Evolutionary conservation across 257 asterid genomes (phyloP).

Genomic region (Solanum appendiculatum): DNA sequence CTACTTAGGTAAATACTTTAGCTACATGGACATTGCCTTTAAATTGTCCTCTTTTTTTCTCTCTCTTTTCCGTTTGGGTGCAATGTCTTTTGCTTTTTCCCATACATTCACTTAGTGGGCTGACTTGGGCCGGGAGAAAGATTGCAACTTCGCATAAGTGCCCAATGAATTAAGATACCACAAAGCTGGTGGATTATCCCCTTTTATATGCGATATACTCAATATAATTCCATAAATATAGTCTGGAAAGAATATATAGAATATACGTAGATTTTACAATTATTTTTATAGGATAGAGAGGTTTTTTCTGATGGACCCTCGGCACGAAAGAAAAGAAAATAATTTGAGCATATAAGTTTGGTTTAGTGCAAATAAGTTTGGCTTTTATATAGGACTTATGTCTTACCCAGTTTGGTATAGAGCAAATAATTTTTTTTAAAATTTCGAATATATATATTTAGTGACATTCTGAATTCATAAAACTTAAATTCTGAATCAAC

Average conservation of each 20-base stretch:
- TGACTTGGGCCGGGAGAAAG: not conserved
- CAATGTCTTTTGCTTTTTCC: not conserved
- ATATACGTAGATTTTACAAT: not conserved
- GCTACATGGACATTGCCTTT: not conserved
- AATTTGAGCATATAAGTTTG: not conserved
- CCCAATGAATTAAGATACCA: constrained; percentile 22
- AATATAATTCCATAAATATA: not conserved
- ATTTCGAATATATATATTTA: no score
- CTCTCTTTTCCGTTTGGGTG: not conserved
- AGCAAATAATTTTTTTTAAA: not conserved
- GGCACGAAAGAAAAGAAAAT: not conserved
- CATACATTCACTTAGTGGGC: not conserved
- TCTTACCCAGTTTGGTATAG: not conserved
- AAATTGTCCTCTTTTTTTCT: not conserved
- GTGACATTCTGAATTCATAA: no score
- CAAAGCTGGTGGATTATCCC: constrained; percentile 20
- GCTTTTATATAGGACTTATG: not conserved
- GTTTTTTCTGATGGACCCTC: not conserved
- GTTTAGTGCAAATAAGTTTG: not conserved
- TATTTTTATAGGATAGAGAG: not conserved
- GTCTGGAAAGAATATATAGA: not conserved
- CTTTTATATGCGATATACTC: not conserved
- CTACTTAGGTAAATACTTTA: not conserved
- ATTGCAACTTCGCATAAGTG: constrained; percentile 5
- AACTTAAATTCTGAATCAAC: no score